A percentile compares a stretch with the other conserved stretches of the same genome.
phyloP scores from a whole-genome alignment of 768 basidiomycete species.

The Pulveroboletus sp. region DNA sequence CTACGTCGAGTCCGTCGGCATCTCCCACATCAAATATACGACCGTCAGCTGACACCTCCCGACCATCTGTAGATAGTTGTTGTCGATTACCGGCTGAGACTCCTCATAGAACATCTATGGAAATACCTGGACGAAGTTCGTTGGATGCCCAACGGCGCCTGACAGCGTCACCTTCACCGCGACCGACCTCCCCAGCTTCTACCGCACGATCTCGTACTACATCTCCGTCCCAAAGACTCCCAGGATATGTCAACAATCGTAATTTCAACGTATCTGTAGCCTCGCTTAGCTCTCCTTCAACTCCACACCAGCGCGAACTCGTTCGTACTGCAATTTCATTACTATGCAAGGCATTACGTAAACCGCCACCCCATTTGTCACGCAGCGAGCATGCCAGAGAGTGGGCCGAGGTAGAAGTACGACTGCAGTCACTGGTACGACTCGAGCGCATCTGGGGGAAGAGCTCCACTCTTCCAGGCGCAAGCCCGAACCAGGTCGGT shows the following conservation, averaged over 20 bases:
- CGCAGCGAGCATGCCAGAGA: slow-evolving; percentile 50
- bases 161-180: slow-evolving; percentile 29
- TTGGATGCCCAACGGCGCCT: slow-evolving; percentile 26
- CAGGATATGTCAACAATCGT: slow-evolving; percentile 47
- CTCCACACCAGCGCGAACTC: slow-evolving; percentile 61
- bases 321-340: slow-evolving; percentile 60
- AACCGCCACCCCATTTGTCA: slow-evolving; percentile 53
- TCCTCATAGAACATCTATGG: slow-evolving; percentile 31
- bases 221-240: slow-evolving; percentile 41
- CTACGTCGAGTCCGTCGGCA: slow-evolving; percentile 35
- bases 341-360: slow-evolving; percentile 62
- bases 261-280: slow-evolving; percentile 57
- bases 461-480: slow-evolving; percentile 43
- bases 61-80: slow-evolving; percentile 28
- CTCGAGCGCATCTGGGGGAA: slow-evolving; percentile 76
- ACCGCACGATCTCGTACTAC: slow-evolving; percentile 39
- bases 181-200: slow-evolving; percentile 42
- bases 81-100: slow-evolving; percentile 38
- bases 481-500: slow-evolving; percentile 40
- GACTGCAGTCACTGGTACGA: slow-evolving; percentile 54
- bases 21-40: slow-evolving; percentile 29
- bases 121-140: slow-evolving; percentile 14
- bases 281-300: slow-evolving; percentile 45
- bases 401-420: slow-evolving; percentile 73
- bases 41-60: slow-evolving; percentile 22